Evolutionary conservation across 2,329 filamentous ascomycete genomes (phyloP), one percentile per base, ranked within the genome.

Genomic region (Stagonosporopsis vannaccii): DNA sequence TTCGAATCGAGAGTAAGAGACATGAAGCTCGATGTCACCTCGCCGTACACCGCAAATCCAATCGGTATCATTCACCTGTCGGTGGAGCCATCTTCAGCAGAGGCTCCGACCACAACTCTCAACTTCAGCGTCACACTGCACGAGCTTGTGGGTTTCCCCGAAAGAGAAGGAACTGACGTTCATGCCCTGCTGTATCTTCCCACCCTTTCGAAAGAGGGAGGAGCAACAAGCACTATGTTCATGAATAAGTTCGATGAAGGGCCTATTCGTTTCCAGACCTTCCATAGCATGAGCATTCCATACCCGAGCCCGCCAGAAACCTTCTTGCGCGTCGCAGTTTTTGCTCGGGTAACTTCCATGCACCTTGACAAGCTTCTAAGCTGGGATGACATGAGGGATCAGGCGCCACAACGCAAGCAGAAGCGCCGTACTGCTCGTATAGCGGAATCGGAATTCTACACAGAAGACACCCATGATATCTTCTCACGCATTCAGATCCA

Each of bases 71-170:
- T 99, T 63, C 91, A 92, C 69, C 80, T 99, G 33, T 94, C 94
- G 0, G 80, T 99, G 6, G 95, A 99, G 72, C 95, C 95, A 13
- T 98, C 94, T 0, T 94, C 92, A 43, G 93, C 94, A 2, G 89
- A 96, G 68, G 94, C 93, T 4, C 95, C 95, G 13, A 90, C 91
- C 12, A 95, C 91, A 56, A 97, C 91, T 2, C 80, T 98, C 55
- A 99, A 98, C 74, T 99, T 99, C 79, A 99, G 98, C 69, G 93
- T 98, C 5, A 93, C 98, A 28, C 97, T 99, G 91, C 93, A 96
- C 70, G 92, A 98, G 71, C 86, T 99, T 78, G 80, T 95, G 32
- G 95, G 95, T 1, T 99, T 99, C 66, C 90, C 95, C 0, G 95
- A 99, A 77, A 87, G 94, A 60, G 95, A 99, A 79, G 95, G 95